Evolutionary conservation across 306 rosid genomes (phyloP), one percentile per base, ranked within the genome.

Genomic region (Cicer pinnatifidum): DNA sequence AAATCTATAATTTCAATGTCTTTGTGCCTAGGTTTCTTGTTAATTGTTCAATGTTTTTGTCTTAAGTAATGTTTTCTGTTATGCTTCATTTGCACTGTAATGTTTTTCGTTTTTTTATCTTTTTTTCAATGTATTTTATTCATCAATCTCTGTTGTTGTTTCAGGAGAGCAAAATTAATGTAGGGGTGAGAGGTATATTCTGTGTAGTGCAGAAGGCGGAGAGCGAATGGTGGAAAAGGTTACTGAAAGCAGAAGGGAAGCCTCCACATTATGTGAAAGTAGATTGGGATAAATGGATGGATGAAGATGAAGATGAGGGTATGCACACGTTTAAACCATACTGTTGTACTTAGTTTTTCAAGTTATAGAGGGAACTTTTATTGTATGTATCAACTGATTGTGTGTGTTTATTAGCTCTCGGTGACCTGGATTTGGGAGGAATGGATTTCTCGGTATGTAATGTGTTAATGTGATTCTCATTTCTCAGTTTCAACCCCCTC

Each of bases 241-340:
- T 93, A 2, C 76, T 93, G 72, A 80, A 82, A 6, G 98, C 81
- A 28, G 96, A 81, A 78, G 96, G 90, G 41, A 93, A 86, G 86
- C 59, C 90, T 33, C 98, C 98, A 2, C 98, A 93, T 72, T 85
- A 86, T 51, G 86, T 93, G 59, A 93, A 93, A 83, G 97, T 93
- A 65, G 98, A 93, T 76, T 93, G 97, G 97, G 97, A 93, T 76
- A 93, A 89, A 80, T 93, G 98, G 98, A 93, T 89, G 9, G 98
- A 93, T 71, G 97, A 93, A 68, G 98, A 93, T 68, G 98, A 90
- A 12, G 96, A 90, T 7, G 80, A 62, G 12, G 87, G 96, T 89
- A 81, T 15, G 72, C 11, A 16, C 45, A 35, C 6, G 3, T 19
- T 3, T 46, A 6, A 8, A 17, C 59, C 64, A 15, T 39, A 17